Evolutionary conservation across 2,329 filamentous ascomycete genomes (phyloP).

Genomic region (Apiospora sp.): DNA sequence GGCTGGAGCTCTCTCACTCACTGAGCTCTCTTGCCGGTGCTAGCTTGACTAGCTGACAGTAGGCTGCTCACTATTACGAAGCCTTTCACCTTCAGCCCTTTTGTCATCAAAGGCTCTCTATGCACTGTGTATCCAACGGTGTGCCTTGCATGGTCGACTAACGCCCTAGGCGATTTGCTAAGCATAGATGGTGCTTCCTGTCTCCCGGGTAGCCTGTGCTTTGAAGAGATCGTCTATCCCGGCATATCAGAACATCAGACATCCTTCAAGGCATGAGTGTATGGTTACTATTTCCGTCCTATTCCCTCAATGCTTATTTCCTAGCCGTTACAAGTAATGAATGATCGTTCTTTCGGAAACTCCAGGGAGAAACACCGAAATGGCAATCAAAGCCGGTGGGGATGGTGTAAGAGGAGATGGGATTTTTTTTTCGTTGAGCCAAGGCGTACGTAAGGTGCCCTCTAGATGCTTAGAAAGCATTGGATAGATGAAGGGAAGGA

Average conservation of each 20-base stretch:
- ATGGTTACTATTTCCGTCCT: neutral
- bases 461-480: neutral
- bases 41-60: constrained; percentile 10
- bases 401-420: neutral
- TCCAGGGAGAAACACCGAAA: constrained; percentile 13
- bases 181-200: constrained; percentile 14
- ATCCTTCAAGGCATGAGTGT: constrained; percentile 9
- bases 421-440: neutral
- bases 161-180: constrained; percentile 15
- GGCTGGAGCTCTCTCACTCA: neutral
- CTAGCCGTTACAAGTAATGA: constrained; percentile 16
- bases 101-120: neutral
- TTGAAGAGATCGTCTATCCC: constrained; percentile 7
- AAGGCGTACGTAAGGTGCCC: constrained; percentile 6
- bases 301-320: neutral
- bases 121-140: constrained; percentile 14
- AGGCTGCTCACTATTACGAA: constrained; percentile 13
- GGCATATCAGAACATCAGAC: neutral
- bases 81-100: constrained; percentile 1
- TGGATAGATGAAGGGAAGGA: constrained; percentile 16
- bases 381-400: constrained; percentile 1
- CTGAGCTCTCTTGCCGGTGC: neutral
- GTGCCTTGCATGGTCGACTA: constrained; percentile 17
- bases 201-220: constrained; percentile 18
- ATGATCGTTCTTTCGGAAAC: constrained; percentile 18